Base-by-base conservation (phyloP, 805 yeast genomes). In the Yarrowia sp. region DNA sequence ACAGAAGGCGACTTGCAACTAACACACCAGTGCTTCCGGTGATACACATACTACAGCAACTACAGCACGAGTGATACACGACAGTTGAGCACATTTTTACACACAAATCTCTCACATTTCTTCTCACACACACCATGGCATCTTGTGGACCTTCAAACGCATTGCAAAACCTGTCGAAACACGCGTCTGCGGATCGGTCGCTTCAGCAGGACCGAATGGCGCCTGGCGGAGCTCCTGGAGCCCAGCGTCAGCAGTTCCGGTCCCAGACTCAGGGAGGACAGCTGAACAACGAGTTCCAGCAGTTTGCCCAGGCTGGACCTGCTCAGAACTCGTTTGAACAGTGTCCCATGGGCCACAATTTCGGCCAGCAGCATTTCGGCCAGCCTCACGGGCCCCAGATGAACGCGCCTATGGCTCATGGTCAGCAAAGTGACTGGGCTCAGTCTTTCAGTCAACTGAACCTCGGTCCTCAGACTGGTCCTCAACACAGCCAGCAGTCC, bases 111-210 rank as follows among this genome's bases (percentile, higher is more conserved):
- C 38, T 9, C 40, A 38, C 40, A 38, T 38, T 11, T 38, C n/a
- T n/a, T 32, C 40, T 19, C 9, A 16, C 32, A 36, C 42, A 16
- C 53, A 36, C 38, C 2, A 49, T 55, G 45, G 74, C 67, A 9
- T 72, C 72, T 16, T 75, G 77, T 52, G 77, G 77, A 41, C 77
- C 77, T 0, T 73, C 75, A 1, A 74, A 73, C 58, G 74, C 77
- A 7, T 71, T 75, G 35, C 76, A 74, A 55, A 72, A 68, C 53
- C 67, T 75, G 10, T 71, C 73, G n/a, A 75, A 75, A 68, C 77
- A 75, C 43, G 69, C 71, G 8, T 48, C 67, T 7, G 70, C 70
- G 8, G 71, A 73, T 41, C 42, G 67, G 11, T 66, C 71, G 11
- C 64, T 72, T 35, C 72, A 69, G 48, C 68, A 71, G 14, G 74